A percentile compares a stretch with the other conserved stretches of the same genome.
Evolutionary conservation across 192 early-diverging fungal genomes (phyloP).

Genomic region (Paraglomus brasilianum): DNA sequence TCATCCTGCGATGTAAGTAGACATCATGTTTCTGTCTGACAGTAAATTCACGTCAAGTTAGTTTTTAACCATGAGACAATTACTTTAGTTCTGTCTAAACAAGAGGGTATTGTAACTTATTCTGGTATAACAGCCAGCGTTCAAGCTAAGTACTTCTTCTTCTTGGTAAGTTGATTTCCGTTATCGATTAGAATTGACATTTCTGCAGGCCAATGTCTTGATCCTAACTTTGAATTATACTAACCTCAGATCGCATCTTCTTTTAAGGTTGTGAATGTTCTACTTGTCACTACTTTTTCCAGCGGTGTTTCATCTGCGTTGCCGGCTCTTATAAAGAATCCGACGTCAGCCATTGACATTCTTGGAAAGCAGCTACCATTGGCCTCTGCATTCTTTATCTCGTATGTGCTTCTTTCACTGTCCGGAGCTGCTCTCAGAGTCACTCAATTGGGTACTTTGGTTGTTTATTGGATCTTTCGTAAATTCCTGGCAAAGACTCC

Average conservation of each 20-base stretch:
- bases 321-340: constrained; percentile 32
- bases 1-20: constrained; percentile 56
- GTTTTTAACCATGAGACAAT: background rate
- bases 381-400: constrained; percentile 80
- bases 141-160: constrained; percentile 70
- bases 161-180: constrained; percentile 54
- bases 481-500: constrained; percentile 71
- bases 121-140: constrained; percentile 1
- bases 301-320: constrained; percentile 54
- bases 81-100: constrained; percentile 44
- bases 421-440: constrained; percentile 65
- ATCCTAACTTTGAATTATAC: background rate
- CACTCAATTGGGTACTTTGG: constrained; percentile 63
- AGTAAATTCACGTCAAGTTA: no score
- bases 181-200: background rate
- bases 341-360: constrained; percentile 40
- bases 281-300: constrained; percentile 74
- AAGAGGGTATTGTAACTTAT: constrained; percentile 51
- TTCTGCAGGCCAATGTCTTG: background rate
- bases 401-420: constrained; percentile 77
- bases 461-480: constrained; percentile 58
- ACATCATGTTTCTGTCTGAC: constrained; percentile 15
- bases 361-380: constrained; percentile 66
- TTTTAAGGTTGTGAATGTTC: constrained; percentile 69
- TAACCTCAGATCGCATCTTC: background rate